phyloP scores from a whole-genome alignment of 768 basidiomycete species.

The Stropharia rugosoannulata region DNA sequence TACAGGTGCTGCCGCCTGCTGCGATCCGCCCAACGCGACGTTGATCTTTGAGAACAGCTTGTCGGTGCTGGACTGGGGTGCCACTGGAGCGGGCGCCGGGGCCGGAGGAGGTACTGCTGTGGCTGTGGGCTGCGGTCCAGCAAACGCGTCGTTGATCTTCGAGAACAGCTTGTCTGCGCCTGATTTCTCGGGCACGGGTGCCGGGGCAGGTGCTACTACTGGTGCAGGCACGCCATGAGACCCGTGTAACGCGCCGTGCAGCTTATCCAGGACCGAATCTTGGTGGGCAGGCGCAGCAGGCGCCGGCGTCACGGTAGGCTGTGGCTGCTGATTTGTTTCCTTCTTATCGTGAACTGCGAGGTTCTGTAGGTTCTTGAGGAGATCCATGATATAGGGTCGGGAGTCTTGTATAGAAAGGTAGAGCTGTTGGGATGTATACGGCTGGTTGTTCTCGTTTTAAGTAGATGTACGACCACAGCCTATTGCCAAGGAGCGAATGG shows the following conservation, averaged over 20 bases:
- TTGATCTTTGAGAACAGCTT: constrained; percentile 8
- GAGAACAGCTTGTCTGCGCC: too few species aligned
- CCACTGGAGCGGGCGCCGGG: not conserved
- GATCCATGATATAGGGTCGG: constrained; percentile 4
- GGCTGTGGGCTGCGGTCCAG: too few species aligned
- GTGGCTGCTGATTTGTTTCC: not conserved
- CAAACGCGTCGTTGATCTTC: too few species aligned
- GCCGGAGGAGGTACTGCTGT: too few species aligned
- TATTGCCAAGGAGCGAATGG: too few species aligned
- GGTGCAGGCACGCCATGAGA: not conserved
- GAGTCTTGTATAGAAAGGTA: too few species aligned
- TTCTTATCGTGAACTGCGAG: constrained; percentile 4
- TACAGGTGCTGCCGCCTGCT: not conserved
- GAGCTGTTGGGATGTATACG: too few species aligned
- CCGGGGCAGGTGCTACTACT: too few species aligned
- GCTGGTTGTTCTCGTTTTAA: too few species aligned
- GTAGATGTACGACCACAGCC: too few species aligned
- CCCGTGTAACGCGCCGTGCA: constrained; percentile 7
- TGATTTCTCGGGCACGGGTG: not conserved
- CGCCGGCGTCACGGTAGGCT: not conserved
- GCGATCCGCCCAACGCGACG: not conserved
- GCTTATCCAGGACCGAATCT: constrained; percentile 9
- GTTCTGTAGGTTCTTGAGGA: constrained; percentile 11
- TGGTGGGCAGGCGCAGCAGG: not conserved
- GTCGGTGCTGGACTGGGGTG: not conserved